Evolutionary conservation across 2,329 filamentous ascomycete genomes (phyloP).

Genomic region (Fusarium bulbicola): DNA sequence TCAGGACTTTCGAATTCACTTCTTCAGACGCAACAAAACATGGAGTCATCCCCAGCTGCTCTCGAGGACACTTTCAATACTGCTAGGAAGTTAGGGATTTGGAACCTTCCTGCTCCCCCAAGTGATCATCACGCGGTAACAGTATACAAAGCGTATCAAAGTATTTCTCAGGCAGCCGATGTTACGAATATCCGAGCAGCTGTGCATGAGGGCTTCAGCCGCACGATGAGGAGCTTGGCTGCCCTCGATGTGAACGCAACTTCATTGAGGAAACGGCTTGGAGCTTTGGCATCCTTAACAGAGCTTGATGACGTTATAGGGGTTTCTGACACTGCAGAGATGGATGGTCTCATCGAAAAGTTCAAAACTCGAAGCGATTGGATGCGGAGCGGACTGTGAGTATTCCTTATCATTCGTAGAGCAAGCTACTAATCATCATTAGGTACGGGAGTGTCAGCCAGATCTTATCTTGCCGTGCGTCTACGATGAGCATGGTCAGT

Average conservation of each 20-base stretch:
- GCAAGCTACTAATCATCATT: constrained; percentile 23
- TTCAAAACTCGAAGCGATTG: constrained; percentile 75
- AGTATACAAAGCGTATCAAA: constrained; percentile 83
- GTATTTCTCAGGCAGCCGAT: constrained; percentile 73
- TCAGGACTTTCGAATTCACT: constrained; percentile 87
- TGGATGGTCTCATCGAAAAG: constrained; percentile 68
- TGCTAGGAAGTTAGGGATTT: constrained; percentile 85
- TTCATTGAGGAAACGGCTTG: constrained; percentile 63
- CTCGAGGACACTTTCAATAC: constrained; percentile 80
- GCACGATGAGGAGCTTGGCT: constrained; percentile 67
- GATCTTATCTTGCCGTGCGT: constrained; percentile 84
- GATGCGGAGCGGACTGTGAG: constrained; percentile 85
- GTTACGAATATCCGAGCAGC: constrained; percentile 61
- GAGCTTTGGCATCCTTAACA: constrained; percentile 75
- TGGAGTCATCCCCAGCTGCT: constrained; percentile 65
- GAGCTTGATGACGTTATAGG: constrained; percentile 84
- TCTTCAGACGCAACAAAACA: constrained; percentile 71
- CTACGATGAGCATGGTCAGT: constrained; percentile 81
- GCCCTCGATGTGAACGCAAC: constrained; percentile 59
- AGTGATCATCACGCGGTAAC: constrained; percentile 72
- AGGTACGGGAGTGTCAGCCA: constrained; percentile 82
- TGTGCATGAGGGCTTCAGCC: constrained; percentile 70
- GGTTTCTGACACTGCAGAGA: constrained; percentile 65
- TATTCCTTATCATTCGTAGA: background rate
- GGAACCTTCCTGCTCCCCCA: constrained; percentile 83